A percentile compares a stretch with the other conserved stretches of the same genome.
Conservation (phyloP, 495 filamentous ascomycete genomes). For the Chaetomium fimeti region DNA sequence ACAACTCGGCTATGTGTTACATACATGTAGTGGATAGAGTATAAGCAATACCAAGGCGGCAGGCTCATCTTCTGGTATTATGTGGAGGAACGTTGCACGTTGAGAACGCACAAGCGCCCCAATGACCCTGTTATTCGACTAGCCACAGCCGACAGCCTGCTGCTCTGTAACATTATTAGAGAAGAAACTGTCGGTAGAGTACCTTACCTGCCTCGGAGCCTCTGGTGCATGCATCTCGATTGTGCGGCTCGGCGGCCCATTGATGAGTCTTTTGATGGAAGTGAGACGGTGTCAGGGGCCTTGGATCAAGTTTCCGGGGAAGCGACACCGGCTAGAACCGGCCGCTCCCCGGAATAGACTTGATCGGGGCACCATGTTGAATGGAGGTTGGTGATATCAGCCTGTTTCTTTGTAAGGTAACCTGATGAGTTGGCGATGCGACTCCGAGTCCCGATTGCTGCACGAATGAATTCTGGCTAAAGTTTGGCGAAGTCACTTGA, state of each 20-base stretch:
- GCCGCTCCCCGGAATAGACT: conserved; percentile 1
- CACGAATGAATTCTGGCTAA: conserved; percentile 2
- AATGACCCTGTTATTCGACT: too few relatives aligned
- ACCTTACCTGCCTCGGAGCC: too few relatives aligned
- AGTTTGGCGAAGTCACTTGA: not conserved
- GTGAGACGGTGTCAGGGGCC: not conserved
- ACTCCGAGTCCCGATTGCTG: not conserved
- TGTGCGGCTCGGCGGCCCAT: not conserved
- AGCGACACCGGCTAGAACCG: not conserved
- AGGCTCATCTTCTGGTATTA: too few relatives aligned
- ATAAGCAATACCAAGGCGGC: too few relatives aligned
- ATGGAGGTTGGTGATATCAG: not conserved
- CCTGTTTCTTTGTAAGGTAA: not conserved
- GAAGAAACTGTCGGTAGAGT: too few relatives aligned
- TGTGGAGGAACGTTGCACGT: too few relatives aligned
- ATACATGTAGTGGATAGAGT: too few relatives aligned
- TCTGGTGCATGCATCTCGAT: not conserved
- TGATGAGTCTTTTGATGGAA: not conserved
- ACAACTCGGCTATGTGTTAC: too few relatives aligned
- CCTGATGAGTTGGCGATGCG: not conserved
- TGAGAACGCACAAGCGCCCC: too few relatives aligned
- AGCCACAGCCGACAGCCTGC: too few relatives aligned
- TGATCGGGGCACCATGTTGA: too few relatives aligned
- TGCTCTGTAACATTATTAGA: too few relatives aligned
- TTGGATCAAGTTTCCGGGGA: not conserved